Base-by-base conservation (phyloP, 306 rosid species). In the Acacia confusa region DNA sequence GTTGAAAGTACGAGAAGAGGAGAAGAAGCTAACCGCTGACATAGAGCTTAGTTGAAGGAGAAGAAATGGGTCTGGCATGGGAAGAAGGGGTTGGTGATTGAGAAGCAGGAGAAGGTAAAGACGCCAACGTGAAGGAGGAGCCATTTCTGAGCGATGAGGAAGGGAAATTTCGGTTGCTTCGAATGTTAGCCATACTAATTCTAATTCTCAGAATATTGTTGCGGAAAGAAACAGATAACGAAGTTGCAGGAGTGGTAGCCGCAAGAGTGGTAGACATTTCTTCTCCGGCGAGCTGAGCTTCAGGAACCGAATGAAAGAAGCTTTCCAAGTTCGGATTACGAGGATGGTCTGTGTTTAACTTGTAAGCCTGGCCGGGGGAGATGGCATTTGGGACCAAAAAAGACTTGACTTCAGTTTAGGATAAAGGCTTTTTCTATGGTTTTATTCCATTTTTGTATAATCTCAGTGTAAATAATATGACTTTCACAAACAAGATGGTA, bases 11-110 rank as follows among this genome's bases (percentile, higher is more conserved):
- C 3, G 3, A n/a, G 53, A 50, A 69, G 68, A 64, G 83, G 13
- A 19, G 40, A 82, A 78, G 78, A 76, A 71, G 52, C 90, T 86
- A n/a, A 94, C 97, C 97, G 81, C 97, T 92, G 82, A 94, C 87
- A 79, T 90, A 92, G 73, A 94, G 97, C 88, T 72, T 92, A 65
- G 91, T 85, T 71, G 92, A 85, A 72, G 90, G 74, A 53, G 88
- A 9, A 45, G 79, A 50, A 82, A 17, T 6, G 50, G 83, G 61
- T 66, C 6, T 28, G 16, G 40, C 1, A 11, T 32, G 5, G 53
- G 81, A 41, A 40, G 85, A 67, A 6, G 83, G 74, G 34, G 30
- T 75, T 14, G 88, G 77, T 48, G 95, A 77, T 48, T 86, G 72
- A 22, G 88, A 73, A 77, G 87, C 74, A 78, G 90, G 60, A 79